Conservation (phyloP, 495 filamentous ascomycete species). For the Immersiella caudata region DNA sequence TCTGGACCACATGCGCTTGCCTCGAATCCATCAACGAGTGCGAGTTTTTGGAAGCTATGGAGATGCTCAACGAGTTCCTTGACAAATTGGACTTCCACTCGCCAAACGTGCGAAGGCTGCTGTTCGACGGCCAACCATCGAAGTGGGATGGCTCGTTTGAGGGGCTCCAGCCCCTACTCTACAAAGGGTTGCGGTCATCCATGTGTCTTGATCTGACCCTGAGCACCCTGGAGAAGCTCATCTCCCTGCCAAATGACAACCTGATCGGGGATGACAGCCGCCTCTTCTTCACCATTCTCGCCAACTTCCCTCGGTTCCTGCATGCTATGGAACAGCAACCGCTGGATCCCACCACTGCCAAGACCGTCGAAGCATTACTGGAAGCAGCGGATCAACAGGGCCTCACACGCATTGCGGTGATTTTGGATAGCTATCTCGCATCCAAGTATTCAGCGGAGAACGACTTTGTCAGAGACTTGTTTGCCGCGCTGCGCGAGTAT, state of each 20-base stretch:
- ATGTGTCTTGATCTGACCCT: conserved; percentile 75
- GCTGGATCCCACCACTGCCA: conserved; percentile 56
- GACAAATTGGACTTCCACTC: conserved; percentile 80
- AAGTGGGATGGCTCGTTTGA: conserved; percentile 92
- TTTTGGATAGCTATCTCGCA: conserved; percentile 70
- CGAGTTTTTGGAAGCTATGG: conserved; percentile 87
- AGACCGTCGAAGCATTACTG: conserved; percentile 69
- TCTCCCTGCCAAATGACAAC: conserved; percentile 74
- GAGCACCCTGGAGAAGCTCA: conserved; percentile 74
- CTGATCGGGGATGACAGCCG: conserved; percentile 81
- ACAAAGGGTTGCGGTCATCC: conserved; percentile 91
- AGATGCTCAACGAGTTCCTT: conserved; percentile 88
- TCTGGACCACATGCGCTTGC: conserved; percentile 97
- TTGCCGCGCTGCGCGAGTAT: conserved; percentile 73
- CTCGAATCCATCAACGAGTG: conserved; percentile 93
- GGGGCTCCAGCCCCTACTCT: conserved; percentile 80
- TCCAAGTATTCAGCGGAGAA: conserved; percentile 68
- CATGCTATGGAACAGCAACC: conserved; percentile 70
- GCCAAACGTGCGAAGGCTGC: conserved; percentile 62
- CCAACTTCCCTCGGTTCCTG: conserved; percentile 88
- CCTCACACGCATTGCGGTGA: conserved; percentile 56
- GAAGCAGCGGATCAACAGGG: conserved; percentile 72
- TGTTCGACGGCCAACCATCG: conserved; percentile 76
- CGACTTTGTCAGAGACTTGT: conserved; percentile 76
- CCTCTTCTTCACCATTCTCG: conserved; percentile 79